A percentile compares a stretch with the other conserved stretches of the same genome.
These are phyloP conservation scores for Moesziomyces antarcticus DNA, from an alignment of 1,284 basidiomycete species.

Conservation along the genomic window DNA sequence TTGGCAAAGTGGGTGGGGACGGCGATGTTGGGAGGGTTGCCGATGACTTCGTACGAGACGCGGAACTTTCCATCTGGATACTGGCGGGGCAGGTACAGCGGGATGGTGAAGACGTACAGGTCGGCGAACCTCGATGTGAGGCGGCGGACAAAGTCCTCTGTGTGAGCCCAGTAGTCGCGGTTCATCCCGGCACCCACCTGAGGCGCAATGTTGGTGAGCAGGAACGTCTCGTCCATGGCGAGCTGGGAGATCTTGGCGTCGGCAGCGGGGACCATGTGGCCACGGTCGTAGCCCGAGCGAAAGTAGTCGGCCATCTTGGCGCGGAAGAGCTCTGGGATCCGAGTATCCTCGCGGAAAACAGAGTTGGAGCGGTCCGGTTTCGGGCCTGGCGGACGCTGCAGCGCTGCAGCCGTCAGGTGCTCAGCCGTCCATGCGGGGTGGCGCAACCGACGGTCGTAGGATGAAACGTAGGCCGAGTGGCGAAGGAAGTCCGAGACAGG, in stretches of 20 bases:
- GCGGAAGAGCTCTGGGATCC: slow-evolving; percentile 82
- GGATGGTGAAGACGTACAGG: slow-evolving; percentile 97
- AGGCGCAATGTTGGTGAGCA: slow-evolving; percentile 94
- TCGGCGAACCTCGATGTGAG: slow-evolving; percentile 87
- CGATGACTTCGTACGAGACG: slow-evolving; percentile 88
- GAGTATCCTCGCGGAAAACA: slow-evolving; percentile 85
- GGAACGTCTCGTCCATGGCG: slow-evolving; percentile 97
- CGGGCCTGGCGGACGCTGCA: slow-evolving; percentile 38
- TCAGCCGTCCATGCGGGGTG: slow-evolving; percentile 97
- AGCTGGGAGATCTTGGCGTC: slow-evolving; percentile 90
- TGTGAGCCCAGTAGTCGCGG: slow-evolving; percentile 79
- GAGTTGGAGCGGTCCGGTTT: slow-evolving; percentile 73
- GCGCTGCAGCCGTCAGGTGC: slow-evolving; percentile 80
- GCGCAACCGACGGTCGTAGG: slow-evolving; percentile 87
- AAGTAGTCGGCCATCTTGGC: slow-evolving; percentile 83
- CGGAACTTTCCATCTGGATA: slow-evolving; percentile 91
- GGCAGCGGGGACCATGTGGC: slow-evolving; percentile 96
- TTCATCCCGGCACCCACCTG: slow-evolving; percentile 99
- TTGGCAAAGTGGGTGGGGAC: slow-evolving; percentile 99
- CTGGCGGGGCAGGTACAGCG: slow-evolving; percentile 90
- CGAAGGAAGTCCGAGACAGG: slow-evolving; percentile 83
- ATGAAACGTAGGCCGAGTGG: slow-evolving; percentile 84
- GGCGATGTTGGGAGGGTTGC: slow-evolving; percentile 84
- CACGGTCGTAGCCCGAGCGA: slow-evolving; percentile 89
- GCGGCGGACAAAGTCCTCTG: slow-evolving; percentile 90